Base-by-base conservation (phyloP, 2,329 filamentous ascomycete genomes). In the Aspergillus viridinutans region DNA sequence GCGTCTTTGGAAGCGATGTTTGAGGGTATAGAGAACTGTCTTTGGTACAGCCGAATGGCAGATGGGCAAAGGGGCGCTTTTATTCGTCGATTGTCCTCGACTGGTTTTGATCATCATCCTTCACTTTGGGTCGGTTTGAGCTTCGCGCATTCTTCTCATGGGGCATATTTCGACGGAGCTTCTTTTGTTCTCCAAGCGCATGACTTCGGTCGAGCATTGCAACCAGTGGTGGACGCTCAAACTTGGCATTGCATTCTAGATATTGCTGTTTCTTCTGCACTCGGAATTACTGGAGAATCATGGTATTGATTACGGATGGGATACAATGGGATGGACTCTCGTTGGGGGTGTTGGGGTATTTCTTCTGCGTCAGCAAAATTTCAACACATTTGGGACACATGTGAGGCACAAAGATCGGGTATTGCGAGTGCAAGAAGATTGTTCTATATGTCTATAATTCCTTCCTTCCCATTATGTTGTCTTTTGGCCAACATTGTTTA, bases 341-440 rank as follows among this genome's bases (percentile, higher is more conserved):
- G 67, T 70, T 67, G 70, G 69, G 67, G 71, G 70, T 73, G 70
- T 73, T 73, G 69, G 71, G 70, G 68, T 66, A 69, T 71, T 71
- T 65, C 68, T 70, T 73, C 72, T 69, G 62, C 65, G 66, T 66
- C 69, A 67, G 64, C 63, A 58, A 64, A 52, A 58, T 61, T 59
- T 59, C 55, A 58, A 64, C 61, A 58, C 55, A 61, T 62, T 61
- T 64, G 55, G 59, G 60, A 65, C 62, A 65, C 66, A 57, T 54
- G 59, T 57, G 62, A 61, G 61, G 61, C 60, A 60, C 53, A 62
- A 61, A 61, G 59, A 59, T 64, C 58, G 66, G 64, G 65, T 63
- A 66, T 64, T 65, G 67, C 69, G 69, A 66, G 67, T 69, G 67
- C 65, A 61, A 64, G 60, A 66, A 66, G 60, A 66, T 67, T 67